phyloP scores from a whole-genome alignment of 2,329 filamentous ascomycete genomes.

The Monilinia laxa region DNA sequence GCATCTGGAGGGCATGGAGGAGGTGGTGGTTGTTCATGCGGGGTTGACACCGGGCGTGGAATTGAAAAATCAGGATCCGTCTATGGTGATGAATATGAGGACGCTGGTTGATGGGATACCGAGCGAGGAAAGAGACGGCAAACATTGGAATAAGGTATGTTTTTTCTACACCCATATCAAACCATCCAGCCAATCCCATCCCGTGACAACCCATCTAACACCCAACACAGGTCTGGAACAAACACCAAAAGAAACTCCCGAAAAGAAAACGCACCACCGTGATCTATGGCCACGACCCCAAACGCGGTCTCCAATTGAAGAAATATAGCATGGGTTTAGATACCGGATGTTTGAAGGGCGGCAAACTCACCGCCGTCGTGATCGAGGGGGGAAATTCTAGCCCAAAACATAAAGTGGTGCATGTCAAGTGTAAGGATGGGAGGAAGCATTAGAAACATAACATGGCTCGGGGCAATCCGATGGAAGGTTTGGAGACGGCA shows the following conservation, averaged over 20 bases:
- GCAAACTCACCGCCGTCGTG: slow-evolving; percentile 72
- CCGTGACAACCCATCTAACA: slow-evolving; percentile 24
- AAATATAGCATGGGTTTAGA: slow-evolving; percentile 83
- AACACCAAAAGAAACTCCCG: slow-evolving; percentile 45
- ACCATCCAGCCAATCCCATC: not conserved
- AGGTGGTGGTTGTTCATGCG: slow-evolving; percentile 77
- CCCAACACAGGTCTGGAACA: slow-evolving; percentile 53
- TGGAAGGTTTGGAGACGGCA: not conserved
- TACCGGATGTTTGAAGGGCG: slow-evolving; percentile 75
- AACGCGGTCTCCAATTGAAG: slow-evolving; percentile 63
- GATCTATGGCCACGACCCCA: slow-evolving; percentile 85
- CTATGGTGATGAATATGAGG: slow-evolving; percentile 89
- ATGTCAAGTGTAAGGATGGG: slow-evolving; percentile 38
- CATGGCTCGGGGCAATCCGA: slow-evolving; percentile 1
- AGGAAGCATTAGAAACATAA: slow-evolving; percentile 20
- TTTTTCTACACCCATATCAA: not conserved
- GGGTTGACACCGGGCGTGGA: slow-evolving; percentile 76
- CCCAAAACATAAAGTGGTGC: slow-evolving; percentile 36
- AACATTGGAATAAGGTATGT: slow-evolving; percentile 39
- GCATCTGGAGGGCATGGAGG: slow-evolving; percentile 56
- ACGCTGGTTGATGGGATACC: slow-evolving; percentile 45
- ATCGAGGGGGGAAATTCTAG: slow-evolving; percentile 56
- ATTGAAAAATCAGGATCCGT: slow-evolving; percentile 70
- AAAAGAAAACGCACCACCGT: slow-evolving; percentile 58
- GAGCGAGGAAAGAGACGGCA: slow-evolving; percentile 35